Conservation (phyloP, 139 green algal species). For the Picochlorum sp. region DNA sequence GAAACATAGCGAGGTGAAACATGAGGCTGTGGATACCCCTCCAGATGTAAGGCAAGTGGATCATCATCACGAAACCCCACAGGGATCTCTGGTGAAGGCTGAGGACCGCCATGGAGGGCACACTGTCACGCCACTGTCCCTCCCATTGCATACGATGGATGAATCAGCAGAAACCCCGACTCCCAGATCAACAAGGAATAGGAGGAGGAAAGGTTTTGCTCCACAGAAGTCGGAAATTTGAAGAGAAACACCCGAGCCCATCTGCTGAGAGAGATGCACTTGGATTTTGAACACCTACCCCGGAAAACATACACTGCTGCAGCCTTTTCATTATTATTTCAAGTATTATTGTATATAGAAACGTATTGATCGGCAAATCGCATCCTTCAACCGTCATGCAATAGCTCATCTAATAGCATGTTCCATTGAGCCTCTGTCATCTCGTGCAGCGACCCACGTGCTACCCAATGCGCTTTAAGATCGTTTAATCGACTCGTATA, state of each 20-base stretch:
- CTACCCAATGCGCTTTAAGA: slow-evolving; percentile 39
- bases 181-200: not conserved
- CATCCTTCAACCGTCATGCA: not conserved
- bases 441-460: slow-evolving; percentile 10
- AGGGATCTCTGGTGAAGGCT: no score
- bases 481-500: slow-evolving; percentile 32
- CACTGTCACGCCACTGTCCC: not conserved
- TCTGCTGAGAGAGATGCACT: not conserved
- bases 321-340: no score
- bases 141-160: not conserved
- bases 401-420: slow-evolving; percentile 20
- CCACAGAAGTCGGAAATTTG: slow-evolving; percentile 1
- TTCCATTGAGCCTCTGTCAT: slow-evolving; percentile 39
- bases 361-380: no score
- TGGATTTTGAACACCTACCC: not conserved
- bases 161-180: not conserved
- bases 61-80: no score
- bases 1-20: no score
- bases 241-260: not conserved
- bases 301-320: no score
- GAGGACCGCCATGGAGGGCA: no score
- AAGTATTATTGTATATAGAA: no score
- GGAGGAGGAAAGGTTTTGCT: not conserved
- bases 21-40: no score
- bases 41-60: no score